A percentile compares a stretch with the other conserved stretches of the same genome.
These are phyloP conservation scores for Blastobotrys buckinghamii DNA, from an alignment of 1,139 yeast genomes.

Conservation along the genomic window DNA sequence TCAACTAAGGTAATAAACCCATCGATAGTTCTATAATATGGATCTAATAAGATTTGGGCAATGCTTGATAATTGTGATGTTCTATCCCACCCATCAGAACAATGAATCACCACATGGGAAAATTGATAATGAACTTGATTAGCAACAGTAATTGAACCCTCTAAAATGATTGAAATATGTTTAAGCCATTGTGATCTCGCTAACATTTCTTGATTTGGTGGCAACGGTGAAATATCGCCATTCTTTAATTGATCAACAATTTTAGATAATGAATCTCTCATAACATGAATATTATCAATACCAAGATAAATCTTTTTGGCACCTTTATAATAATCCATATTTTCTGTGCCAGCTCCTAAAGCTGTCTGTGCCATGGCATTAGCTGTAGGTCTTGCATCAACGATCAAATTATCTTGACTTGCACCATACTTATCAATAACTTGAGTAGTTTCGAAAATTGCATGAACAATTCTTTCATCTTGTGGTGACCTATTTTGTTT, in stretches of 20 bases:
- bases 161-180: constrained; percentile 60
- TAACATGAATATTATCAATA: constrained; percentile 91
- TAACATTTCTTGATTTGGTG: constrained; percentile 43
- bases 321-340: constrained; percentile 71
- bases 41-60: constrained; percentile 84
- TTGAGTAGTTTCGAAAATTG: constrained; percentile 48
- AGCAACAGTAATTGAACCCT: constrained; percentile 71
- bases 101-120: constrained; percentile 80
- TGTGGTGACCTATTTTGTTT: constrained; percentile 85
- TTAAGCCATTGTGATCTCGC: constrained; percentile 76
- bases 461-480: constrained; percentile 76
- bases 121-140: constrained; percentile 76
- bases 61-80: constrained; percentile 85
- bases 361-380: constrained; percentile 98
- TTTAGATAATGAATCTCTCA: constrained; percentile 75
- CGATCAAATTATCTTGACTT: constrained; percentile 58
- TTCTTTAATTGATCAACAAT: constrained; percentile 59
- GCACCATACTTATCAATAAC: constrained; percentile 21
- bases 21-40: constrained; percentile 76
- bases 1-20: constrained; percentile 85
- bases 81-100: constrained; percentile 99
- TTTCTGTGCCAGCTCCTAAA: constrained; percentile 94
- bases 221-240: constrained; percentile 52
- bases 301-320: constrained; percentile 74
- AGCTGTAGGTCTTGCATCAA: constrained; percentile 87